These are phyloP conservation scores for Lophiostoma macrostomum DNA, from an alignment of 495 filamentous ascomycete species.

Conservation along the genomic window DNA sequence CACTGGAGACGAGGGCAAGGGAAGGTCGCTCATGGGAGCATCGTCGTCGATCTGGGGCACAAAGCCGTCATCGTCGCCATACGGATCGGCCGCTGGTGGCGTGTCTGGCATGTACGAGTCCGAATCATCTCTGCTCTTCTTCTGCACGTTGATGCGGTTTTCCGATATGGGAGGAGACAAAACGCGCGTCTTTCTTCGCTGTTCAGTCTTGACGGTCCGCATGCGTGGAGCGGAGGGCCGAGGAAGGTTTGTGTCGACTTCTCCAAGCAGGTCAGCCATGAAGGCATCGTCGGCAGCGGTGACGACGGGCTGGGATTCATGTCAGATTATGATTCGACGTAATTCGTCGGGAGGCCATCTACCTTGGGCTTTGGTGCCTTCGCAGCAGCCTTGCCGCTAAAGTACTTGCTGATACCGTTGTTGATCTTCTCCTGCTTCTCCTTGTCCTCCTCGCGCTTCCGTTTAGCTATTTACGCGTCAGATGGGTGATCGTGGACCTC, in stretches of 20 bases:
- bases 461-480: constrained; percentile 59
- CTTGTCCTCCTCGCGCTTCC: constrained; percentile 85
- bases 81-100: constrained; percentile 41
- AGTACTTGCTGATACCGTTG: constrained; percentile 89
- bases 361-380: constrained; percentile 78
- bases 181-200: constrained; percentile 72
- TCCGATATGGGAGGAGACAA: constrained; percentile 69
- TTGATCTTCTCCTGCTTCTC: constrained; percentile 82
- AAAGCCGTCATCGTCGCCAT: constrained; percentile 60
- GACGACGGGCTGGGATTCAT: constrained; percentile 42
- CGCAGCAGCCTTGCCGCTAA: constrained; percentile 68
- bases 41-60: constrained; percentile 56
- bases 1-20: constrained; percentile 78
- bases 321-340: constrained; percentile 10
- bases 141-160: constrained; percentile 24
- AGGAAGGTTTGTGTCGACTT: constrained; percentile 82
- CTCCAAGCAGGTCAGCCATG: constrained; percentile 76
- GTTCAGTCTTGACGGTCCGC: constrained; percentile 66
- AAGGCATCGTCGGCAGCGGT: constrained; percentile 87
- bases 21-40: constrained; percentile 77
- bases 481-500: neutral
- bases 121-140: constrained; percentile 46
- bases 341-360: constrained; percentile 15
- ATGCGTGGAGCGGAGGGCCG: constrained; percentile 52
- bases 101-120: constrained; percentile 48